Evolutionary conservation across 768 basidiomycete genomes (phyloP).

Genomic region (Coprinopsis sp.): DNA sequence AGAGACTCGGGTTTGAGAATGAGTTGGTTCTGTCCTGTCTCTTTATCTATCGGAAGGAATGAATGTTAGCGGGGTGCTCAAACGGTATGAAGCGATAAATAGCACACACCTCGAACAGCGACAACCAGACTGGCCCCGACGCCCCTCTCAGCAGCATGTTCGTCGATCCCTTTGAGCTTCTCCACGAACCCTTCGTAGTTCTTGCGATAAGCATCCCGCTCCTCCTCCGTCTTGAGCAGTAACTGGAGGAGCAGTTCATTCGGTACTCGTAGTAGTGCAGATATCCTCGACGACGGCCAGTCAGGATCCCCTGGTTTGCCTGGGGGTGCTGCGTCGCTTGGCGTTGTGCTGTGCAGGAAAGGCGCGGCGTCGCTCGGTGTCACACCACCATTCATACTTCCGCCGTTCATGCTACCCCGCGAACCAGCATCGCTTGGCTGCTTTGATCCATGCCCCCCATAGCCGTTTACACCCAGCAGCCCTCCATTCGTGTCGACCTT

Average conservation of each 20-base stretch:
- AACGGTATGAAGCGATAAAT: too few relatives aligned
- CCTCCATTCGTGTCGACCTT: too few relatives aligned
- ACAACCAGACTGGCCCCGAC: background rate
- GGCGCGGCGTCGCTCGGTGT: background rate
- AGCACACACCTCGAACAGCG: background rate
- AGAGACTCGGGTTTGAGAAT: too few relatives aligned
- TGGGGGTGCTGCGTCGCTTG: background rate
- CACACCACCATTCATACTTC: background rate
- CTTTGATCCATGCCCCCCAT: background rate
- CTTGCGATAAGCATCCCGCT: background rate
- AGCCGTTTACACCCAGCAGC: too few relatives aligned
- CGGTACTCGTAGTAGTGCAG: background rate
- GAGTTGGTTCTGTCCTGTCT: too few relatives aligned
- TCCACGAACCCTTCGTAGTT: background rate
- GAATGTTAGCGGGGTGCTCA: too few relatives aligned
- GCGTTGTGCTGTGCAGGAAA: background rate
- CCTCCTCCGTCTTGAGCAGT: conserved; percentile 2
- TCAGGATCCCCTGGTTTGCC: background rate
- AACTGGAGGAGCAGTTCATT: background rate
- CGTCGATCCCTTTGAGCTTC: background rate
- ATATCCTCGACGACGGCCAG: conserved; percentile 1
- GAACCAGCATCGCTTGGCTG: background rate
- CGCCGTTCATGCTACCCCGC: background rate
- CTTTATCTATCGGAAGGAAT: too few relatives aligned
- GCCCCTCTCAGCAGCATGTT: background rate